Base-by-base conservation (phyloP, 2,329 filamentous ascomycete species). In the Rutstroemia sp. region DNA sequence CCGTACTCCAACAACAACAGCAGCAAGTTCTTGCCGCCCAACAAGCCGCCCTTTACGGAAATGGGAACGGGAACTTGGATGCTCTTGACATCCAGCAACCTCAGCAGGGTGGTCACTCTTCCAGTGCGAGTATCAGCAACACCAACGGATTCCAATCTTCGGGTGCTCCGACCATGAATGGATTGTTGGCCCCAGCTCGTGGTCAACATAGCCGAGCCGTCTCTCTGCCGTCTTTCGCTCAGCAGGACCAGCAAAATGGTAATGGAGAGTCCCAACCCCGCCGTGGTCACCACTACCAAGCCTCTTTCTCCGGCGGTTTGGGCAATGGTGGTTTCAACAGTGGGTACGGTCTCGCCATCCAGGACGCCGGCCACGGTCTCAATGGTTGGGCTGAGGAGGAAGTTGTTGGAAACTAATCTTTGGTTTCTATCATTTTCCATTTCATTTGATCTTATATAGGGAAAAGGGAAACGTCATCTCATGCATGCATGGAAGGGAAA, bases 191-290 rank as follows among this genome's bases (percentile, higher is more conserved):
- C 2, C 88, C 89, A 2, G 83, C 82, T 51, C 85, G 83, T 36
- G 75, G 78, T 34, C 80, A 81, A 60, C 83, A 86, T 71, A 68
- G 63, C 38, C 61, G 94, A 39, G 91, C 94, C 36, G 90, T 96
- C 58, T 96, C 91, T 70, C 76, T 99, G 67, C 94, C 94, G 1
- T 83, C 80, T 5, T 78, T 87, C 54, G 83, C 81, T 0, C 81
- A 82, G 17, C 81, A 80, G 16, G 62, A 59, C 16, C 45, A 12
- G 14, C 59, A 62, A 50, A 78, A 79, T 25, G 76, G 76, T 40
- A 65, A 63, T 51, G 64, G 64, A 25, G 63, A 66, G 69, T 16
- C 23, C 27, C 25, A 36, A 34, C 78, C 83, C 54, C 44, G 55
- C 12, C 76, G 82, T 56, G 82, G 83, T 10, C 83, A 87, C 66